Base-by-base conservation (phyloP, 2,329 filamentous ascomycete species). In the Diaporthe vaccinii region DNA sequence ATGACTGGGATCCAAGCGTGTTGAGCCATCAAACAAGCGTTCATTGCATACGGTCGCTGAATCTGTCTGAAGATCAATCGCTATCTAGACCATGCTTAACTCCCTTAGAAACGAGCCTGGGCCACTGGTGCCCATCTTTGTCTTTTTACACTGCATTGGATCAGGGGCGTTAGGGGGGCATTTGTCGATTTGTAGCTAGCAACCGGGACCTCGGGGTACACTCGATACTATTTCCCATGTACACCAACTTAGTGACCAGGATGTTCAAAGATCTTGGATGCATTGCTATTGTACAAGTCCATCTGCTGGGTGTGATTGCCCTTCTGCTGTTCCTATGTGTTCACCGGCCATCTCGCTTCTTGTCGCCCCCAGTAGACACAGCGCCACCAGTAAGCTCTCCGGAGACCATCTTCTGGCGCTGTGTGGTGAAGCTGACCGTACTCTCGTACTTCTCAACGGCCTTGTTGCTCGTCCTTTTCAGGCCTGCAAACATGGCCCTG, bases 301-400 rank as follows among this genome's bases (percentile, higher is more conserved):
- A 20, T 41, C 39, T 17, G 15, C 7, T 62, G 69, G 28, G 17
- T 67, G 46, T 46, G 36, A 34, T 20, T 55, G n/a, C 41, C 22
- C 2, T 14, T 71, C 6, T 12, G 4, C 57, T 20, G 28, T 41
- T 15, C 6, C 20, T n/a, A 17, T 51, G 22, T 46, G 20, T 36
- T 72, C 25, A 65, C 34, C 34, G 14, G 31, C 15, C n/a, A 9
- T 58, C 34, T 53, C 46, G 41, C 28, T 31, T 41, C 20, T 17
- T 39, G 51, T 41, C 28, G 34, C 28, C 25, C 4, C 69, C 68
- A 20, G 68, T 57, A 74, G 74, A 80, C 79, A 80, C 78, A 76
- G 77, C 90, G 76, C 90, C 89, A 71, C 90, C 90, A 31, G 90
- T 91, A 76, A 92, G 84, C 82, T 90, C 88, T 81, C 91, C 90